Conservation (phyloP, 2,329 filamentous ascomycete genomes). For the Penicillium sp. region DNA sequence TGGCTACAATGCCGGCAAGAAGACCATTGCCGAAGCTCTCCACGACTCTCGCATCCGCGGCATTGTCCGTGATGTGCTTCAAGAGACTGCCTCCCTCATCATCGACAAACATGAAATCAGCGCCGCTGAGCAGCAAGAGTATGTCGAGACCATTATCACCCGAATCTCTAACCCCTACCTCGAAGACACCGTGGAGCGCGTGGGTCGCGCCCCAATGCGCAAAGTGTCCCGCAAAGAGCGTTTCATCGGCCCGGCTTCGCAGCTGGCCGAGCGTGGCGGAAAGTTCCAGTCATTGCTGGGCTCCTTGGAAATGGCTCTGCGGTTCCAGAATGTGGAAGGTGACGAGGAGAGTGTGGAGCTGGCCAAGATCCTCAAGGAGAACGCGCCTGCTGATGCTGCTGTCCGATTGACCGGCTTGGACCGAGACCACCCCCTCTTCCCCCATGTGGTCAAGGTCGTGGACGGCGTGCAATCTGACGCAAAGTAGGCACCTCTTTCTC, state of each 20-base stretch:
- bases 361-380: slow-evolving; percentile 71
- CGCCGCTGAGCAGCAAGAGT: slow-evolving; percentile 65
- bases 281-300: slow-evolving; percentile 65
- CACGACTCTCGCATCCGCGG: slow-evolving; percentile 69
- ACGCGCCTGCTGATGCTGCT: slow-evolving; percentile 65
- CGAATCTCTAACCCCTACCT: slow-evolving; percentile 90
- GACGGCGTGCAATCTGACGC: slow-evolving; percentile 62
- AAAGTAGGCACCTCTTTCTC: slow-evolving; percentile 25
- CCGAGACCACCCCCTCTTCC: slow-evolving; percentile 65
- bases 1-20: slow-evolving; percentile 76
- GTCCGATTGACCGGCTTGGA: slow-evolving; percentile 74
- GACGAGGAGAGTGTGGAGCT: slow-evolving; percentile 85
- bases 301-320: slow-evolving; percentile 81
- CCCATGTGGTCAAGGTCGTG: slow-evolving; percentile 66
- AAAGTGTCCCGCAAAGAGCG: slow-evolving; percentile 93
- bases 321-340: slow-evolving; percentile 86
- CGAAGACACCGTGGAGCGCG: slow-evolving; percentile 87
- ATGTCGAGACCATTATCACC: slow-evolving; percentile 83
- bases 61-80: slow-evolving; percentile 68
- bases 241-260: slow-evolving; percentile 82
- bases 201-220: slow-evolving; percentile 84
- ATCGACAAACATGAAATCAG: slow-evolving; percentile 75
- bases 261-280: slow-evolving; percentile 73
- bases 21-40: slow-evolving; percentile 81
- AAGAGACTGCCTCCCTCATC: slow-evolving; percentile 80